Percentiles rank a stretch among this genome's conserved stretches.
Conservation (phyloP, 1,284 basidiomycete genomes). For the Moesziomyces sp. region DNA sequence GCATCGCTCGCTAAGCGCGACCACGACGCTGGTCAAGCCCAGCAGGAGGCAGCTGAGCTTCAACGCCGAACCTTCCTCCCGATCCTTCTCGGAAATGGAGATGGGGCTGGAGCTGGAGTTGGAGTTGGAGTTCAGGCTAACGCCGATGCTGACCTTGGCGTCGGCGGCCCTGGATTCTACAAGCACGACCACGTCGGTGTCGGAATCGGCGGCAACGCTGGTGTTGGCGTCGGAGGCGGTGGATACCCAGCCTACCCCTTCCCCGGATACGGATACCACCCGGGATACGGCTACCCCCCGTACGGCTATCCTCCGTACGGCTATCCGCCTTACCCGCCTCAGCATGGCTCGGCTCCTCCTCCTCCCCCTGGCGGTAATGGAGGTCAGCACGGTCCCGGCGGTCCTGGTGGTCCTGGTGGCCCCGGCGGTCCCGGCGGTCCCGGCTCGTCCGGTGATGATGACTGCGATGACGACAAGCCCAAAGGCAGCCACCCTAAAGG, state of each 20-base stretch:
- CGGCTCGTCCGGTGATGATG: not conserved
- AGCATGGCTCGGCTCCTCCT: not conserved
- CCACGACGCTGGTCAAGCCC: not conserved
- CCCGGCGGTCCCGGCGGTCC: not conserved
- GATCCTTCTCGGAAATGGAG: too few species aligned
- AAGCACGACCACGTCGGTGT: not conserved
- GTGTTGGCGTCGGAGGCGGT: constrained; percentile 1
- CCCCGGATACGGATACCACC: not conserved
- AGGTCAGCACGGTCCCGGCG: not conserved
- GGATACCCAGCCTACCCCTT: not conserved
- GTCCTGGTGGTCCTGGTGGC: not conserved
- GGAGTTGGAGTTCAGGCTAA: too few species aligned
- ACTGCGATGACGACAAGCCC: not conserved
- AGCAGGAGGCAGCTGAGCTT: not conserved
- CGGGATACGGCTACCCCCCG: not conserved
- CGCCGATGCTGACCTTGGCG: too few species aligned
- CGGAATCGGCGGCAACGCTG: constrained; percentile 4
- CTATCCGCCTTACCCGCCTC: constrained; percentile 4
- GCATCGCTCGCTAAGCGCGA: constrained; percentile 2
- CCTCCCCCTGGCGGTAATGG: too few species aligned
- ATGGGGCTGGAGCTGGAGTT: too few species aligned
- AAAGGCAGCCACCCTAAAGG: not conserved
- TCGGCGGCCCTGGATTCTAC: too few species aligned
- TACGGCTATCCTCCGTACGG: constrained; percentile 3
- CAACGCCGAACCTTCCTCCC: too few species aligned